Evolutionary conservation across 1,284 basidiomycete species (phyloP).

Genomic region (Omphalotus olearius): DNA sequence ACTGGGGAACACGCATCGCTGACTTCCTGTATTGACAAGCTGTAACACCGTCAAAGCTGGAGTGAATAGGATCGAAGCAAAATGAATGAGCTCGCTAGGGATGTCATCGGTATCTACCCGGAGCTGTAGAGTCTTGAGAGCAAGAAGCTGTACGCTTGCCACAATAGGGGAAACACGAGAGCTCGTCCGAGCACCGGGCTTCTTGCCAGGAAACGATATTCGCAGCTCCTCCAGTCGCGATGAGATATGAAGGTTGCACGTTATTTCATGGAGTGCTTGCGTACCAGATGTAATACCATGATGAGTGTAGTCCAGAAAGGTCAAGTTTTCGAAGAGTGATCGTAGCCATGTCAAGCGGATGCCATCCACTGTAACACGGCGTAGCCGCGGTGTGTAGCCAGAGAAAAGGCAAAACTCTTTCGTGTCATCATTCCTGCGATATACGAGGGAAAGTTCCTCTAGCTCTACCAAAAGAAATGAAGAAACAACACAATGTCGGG

Average conservation of each 20-base stretch:
- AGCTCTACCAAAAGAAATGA: conserved; percentile 23
- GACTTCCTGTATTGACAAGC: conserved; percentile 35
- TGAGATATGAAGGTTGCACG: conserved; percentile 44
- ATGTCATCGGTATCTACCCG: conserved; percentile 42
- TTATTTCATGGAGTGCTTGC: conserved; percentile 42
- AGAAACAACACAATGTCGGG: too few species aligned
- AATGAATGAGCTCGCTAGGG: conserved; percentile 43
- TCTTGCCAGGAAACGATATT: conserved; percentile 32
- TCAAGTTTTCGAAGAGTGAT: conserved; percentile 54
- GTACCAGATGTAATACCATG: conserved; percentile 47
- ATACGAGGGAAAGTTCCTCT: conserved; percentile 52
- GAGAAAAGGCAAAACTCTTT: conserved; percentile 63
- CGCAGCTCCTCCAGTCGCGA: conserved; percentile 38
- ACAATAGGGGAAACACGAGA: conserved; percentile 21
- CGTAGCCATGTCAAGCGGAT: conserved; percentile 59
- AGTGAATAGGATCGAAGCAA: conserved; percentile 38
- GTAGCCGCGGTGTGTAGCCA: conserved; percentile 53
- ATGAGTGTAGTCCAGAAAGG: conserved; percentile 58
- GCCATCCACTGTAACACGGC: conserved; percentile 53
- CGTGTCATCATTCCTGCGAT: conserved; percentile 24
- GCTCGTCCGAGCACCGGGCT: conserved; percentile 8
- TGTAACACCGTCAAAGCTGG: conserved; percentile 37
- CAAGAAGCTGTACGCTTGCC: conserved; percentile 30
- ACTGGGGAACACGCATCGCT: conserved; percentile 29
- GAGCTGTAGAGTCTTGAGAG: conserved; percentile 37